Base-by-base conservation (phyloP, 2,329 filamentous ascomycete genomes). In the Capronia epimyces region DNA sequence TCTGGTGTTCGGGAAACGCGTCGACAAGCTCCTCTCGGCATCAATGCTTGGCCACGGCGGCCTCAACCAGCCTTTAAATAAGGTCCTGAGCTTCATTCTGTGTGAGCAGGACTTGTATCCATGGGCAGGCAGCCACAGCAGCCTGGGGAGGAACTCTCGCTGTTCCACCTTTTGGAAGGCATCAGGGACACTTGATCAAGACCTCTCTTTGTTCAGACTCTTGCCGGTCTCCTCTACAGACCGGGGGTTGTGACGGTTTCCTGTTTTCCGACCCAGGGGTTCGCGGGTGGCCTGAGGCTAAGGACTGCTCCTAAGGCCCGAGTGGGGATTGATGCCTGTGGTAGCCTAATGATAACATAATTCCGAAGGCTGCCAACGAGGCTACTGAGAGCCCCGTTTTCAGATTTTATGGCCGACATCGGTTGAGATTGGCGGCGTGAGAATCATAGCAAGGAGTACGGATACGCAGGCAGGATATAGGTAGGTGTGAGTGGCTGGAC, bases 81-180 rank as follows among this genome's bases (percentile, higher is more conserved):
- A 13, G 31, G 6, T 13, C 6, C 6, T 5, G 6, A 34, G n/a
- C n/a, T 10, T 6, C 8, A n/a, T 5, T 13, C 10, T 6, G 10
- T 15, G n/a, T 34, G 31, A 15, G 31, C 6, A 13, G 6, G 15
- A 13, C 6, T 6, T 34, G 10, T 6, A 15, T 13, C n/a, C 9
- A 34, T 13, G 31, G 31, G 20, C 18, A 47, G 43, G 15, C 43
- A 32, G n/a, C 36, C 20, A 37, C n/a, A 29, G 44, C 43, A 47
- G 44, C 49, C 49, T 52, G 27, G 27, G 3, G n/a, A 12, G 15
- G 39, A 34, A 10, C 31, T 13, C 6, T 7, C n/a, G 8, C 5
- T 34, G 10, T 5, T 13, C n/a, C 31, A 5, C 9, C 31, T 6
- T 34, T 7, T 13, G 5, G 8, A 7, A 34, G 31, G 31, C 31